Percentiles rank a stretch among this genome's conserved stretches.
phyloP scores from a whole-genome alignment of 208 protist genomes.

The Crithidia thermophila region DNA sequence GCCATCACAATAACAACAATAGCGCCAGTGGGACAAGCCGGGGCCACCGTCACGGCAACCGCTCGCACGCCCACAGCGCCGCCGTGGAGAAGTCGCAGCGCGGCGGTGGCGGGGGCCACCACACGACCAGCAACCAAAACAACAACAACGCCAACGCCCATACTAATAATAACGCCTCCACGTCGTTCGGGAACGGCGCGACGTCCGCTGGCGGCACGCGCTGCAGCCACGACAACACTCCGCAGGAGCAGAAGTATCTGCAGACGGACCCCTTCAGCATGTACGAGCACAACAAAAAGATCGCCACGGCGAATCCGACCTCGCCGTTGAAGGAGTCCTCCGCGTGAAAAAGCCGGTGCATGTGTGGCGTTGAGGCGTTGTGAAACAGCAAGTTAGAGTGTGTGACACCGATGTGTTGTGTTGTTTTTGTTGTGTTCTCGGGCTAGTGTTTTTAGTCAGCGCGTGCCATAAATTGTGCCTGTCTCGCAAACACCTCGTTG shows the following conservation, averaged over 20 bases:
- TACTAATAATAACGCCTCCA: conserved; percentile 4
- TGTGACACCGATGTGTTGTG: no score
- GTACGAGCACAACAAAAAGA: conserved; percentile 53
- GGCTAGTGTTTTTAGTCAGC: no score
- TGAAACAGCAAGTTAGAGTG: no score
- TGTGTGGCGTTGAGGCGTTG: no score
- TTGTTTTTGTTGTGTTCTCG: conserved; percentile 2
- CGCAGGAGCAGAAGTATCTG: conserved; percentile 46
- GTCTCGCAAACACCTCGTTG: no score
- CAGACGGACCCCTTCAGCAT: conserved; percentile 54
- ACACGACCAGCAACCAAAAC: not conserved
- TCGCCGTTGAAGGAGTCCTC: not conserved
- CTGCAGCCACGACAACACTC: conserved; percentile 47
- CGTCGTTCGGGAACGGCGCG: not conserved
- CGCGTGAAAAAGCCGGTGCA: not conserved
- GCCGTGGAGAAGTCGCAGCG: conserved; percentile 5
- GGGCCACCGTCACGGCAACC: not conserved
- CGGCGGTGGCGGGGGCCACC: conserved; percentile 12
- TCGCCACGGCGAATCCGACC: conserved; percentile 2
- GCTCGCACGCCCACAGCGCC: not conserved
- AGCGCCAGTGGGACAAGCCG: conserved; percentile 2
- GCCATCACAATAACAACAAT: not conserved
- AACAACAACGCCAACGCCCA: no score
- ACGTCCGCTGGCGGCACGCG: conserved; percentile 5
- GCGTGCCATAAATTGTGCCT: no score